Percentiles rank a stretch among this genome's conserved stretches.
Conservation (phyloP, 139 green algal species). For the Tetraselmis striata region DNA sequence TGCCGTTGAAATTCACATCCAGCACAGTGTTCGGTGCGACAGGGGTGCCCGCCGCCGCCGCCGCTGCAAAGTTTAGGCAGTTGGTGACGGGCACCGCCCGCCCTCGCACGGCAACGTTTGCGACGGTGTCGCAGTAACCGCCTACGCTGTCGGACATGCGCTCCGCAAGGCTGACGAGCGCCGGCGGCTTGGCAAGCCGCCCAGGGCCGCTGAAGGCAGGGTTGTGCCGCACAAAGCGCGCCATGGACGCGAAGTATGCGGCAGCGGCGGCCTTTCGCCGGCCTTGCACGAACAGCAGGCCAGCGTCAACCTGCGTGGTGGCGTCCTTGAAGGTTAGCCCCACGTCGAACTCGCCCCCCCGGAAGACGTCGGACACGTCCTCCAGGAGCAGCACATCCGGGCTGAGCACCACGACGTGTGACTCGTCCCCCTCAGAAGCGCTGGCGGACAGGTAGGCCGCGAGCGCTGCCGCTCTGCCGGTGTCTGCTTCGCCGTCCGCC, state of each 20-base stretch:
- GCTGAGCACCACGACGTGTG: neutral
- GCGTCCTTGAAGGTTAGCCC: neutral
- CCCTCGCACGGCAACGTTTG: neutral
- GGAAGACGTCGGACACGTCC: neutral
- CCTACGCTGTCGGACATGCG: neutral
- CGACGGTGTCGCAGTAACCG: neutral
- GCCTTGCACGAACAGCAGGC: neutral
- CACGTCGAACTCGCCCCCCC: neutral
- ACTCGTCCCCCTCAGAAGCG: neutral
- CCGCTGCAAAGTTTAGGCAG: neutral
- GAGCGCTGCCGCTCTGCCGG: neutral
- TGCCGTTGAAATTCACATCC: neutral
- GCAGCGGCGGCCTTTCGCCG: neutral
- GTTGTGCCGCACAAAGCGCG: neutral
- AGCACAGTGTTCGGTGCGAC: neutral
- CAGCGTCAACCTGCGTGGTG: neutral
- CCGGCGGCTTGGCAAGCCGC: neutral
- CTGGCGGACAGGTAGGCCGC: neutral
- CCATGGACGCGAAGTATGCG: neutral
- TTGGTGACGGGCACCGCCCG: neutral
- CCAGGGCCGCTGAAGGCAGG: neutral
- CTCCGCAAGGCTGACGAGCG: neutral
- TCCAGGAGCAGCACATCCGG: neutral
- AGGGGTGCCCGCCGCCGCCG: too few relatives aligned
- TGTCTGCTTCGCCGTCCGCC: neutral